Evolutionary conservation across 2,329 filamentous ascomycete species (phyloP), one percentile per base, ranked within the genome.

Genomic region (Ascochyta clinopodiicola): DNA sequence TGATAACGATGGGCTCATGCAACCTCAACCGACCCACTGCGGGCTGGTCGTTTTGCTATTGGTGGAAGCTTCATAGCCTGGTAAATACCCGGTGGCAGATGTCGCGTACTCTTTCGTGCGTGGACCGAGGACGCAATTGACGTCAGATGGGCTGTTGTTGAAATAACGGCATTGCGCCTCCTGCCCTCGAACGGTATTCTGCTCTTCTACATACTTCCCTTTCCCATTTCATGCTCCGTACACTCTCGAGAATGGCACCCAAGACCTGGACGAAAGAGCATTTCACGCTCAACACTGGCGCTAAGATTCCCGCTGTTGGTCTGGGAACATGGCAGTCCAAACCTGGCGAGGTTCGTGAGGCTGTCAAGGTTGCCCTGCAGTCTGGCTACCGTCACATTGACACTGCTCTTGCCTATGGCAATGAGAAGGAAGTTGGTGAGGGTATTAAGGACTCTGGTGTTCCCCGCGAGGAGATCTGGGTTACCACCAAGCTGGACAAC

Each of bases 401-500:
- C 77, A 91, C 88, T 38, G 89, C 90, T 44, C 82, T 88, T 59
- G 89, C 87, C 45, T 95, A 95, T 75, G 87, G 86, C 73, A 95
- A 94, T 77, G 90, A 93, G 75, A 76, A 82, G 60, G 89, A 92
- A 71, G 84, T 92, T 22, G 90, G 89, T 56, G 78, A 80, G 29
- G 89, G 88, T 44, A 91, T 92, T 79, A 86, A 87, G 73, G 82
- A 85, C 44, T 83, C 83, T 24, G 84, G 84, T 45, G 77, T 91
- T 2, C 84, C 88, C 4, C 84, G 89, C 32, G 82, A 86, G 63
- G 79, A 87, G 74, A 86, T 92, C 67, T 92, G 84, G 80, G 80
- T 93, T 58, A 94, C 91, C 47, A 92, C 90, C 66, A 96, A 95
- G 83, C 85, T 94, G 49, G 86, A 91, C 81, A 92, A 93, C 82